Evolutionary conservation across 2,329 filamentous ascomycete species (phyloP).

Genomic region (Podosphaera xanthii): DNA sequence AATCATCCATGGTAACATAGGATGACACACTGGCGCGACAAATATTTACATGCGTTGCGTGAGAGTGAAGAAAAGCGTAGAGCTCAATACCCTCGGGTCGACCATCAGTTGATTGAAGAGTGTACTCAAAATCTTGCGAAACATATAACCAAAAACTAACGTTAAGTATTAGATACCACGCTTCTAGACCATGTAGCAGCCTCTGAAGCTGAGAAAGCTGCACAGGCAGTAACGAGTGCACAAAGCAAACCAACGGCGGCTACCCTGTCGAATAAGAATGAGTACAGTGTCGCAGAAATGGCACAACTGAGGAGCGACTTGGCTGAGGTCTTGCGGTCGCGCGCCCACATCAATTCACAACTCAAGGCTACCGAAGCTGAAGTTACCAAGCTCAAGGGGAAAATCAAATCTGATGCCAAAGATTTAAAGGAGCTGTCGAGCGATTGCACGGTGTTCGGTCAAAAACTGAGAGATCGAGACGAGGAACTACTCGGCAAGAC

Average conservation of each 20-base stretch:
- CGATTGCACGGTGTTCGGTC: constrained; percentile 37
- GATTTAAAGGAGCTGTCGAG: constrained; percentile 37
- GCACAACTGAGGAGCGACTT: constrained; percentile 44
- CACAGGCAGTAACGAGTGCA: constrained; percentile 12
- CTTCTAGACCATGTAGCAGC: constrained; percentile 44
- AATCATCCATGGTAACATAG: neutral
- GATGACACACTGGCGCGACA: constrained; percentile 40
- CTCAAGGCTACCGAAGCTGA: constrained; percentile 40
- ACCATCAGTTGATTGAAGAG: constrained; percentile 48
- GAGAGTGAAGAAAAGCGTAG: constrained; percentile 48
- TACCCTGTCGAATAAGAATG: constrained; percentile 8
- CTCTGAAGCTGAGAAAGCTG: constrained; percentile 33
- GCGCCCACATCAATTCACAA: constrained; percentile 40
- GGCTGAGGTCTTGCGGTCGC: constrained; percentile 52
- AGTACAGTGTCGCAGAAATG: constrained; percentile 12
- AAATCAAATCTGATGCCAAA: constrained; percentile 34
- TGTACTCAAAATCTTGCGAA: constrained; percentile 26
- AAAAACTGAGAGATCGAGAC: constrained; percentile 55
- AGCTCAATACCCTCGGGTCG: constrained; percentile 31
- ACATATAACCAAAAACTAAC: constrained; percentile 3
- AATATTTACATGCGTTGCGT: constrained; percentile 55
- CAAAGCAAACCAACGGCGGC: constrained; percentile 3
- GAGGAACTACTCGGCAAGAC: constrained; percentile 68
- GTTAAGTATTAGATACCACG: constrained; percentile 28
- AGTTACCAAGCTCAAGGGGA: constrained; percentile 36